Evolutionary conservation across 768 basidiomycete species (phyloP), one percentile per base, ranked within the genome.

Genomic region (Kwoniella bestiolae): DNA sequence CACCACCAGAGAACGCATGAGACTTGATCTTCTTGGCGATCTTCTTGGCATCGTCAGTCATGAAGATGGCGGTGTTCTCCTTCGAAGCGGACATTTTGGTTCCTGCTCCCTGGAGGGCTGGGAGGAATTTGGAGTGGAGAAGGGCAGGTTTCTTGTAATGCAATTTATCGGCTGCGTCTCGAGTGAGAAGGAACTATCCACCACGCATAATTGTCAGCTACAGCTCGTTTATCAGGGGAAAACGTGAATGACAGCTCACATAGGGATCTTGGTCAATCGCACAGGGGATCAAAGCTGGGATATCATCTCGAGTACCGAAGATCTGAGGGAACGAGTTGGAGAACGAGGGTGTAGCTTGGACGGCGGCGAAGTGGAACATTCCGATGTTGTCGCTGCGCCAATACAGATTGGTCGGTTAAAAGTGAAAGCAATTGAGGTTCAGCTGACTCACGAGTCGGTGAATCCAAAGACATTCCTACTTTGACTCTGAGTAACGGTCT

Each of bases 1-100:
- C 85, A 23, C 96, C 96, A 9, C 96, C 96, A 0, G 91, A 94
- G 82, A 98, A 99, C 2, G 93, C 96, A 75, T 99, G 93, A 72
- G 85, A 88, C 79, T 92, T 96, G 76, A 99, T 87, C 84, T 99
- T 99, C 80, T 93, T 96, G 84, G 96, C 95, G 83, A 99, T 97
- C 82, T 94, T 91, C 62, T 87, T 87, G 3, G 88, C 84, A 65
- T 90, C 91, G 80, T 99, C 96, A 32, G 85, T 92, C 95, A 99
- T 97, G 84, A 86, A 98, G 71, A 99, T 94, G 69, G 91, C 91
- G 69, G 90, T 91, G 82, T 94, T 95, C 23, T 87, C 84, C 81
- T 95, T 90, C 55, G 91, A 94, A 4, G 96, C 96, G 80, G 94
- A 96, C 96, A 99, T 99, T 84, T 99, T 99, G 35, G 93, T 95